Evolutionary conservation across 441 rosid genomes (phyloP).

Genomic region (Omphalea diandra): DNA sequence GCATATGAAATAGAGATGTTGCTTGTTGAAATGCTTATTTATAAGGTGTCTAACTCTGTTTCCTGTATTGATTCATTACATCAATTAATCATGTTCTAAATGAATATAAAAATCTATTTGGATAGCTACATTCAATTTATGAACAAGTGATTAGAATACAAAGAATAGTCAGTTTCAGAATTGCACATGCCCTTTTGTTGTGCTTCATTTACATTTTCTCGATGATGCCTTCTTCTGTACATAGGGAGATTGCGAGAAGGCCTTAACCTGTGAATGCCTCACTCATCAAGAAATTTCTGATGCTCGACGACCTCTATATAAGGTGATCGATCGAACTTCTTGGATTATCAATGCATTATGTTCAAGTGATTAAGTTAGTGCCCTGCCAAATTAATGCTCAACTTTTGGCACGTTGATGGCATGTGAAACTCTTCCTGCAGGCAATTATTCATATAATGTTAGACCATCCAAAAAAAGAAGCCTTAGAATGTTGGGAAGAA

Average conservation of each 20-base stretch:
- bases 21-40: conserved; percentile 65
- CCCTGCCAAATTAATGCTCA: background rate
- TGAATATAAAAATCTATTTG: too few relatives aligned
- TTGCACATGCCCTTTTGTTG: too few relatives aligned
- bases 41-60: too few relatives aligned
- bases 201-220: background rate
- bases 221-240: too few relatives aligned
- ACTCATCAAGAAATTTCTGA: conserved; percentile 40
- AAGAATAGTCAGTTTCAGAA: too few relatives aligned
- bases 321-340: conserved; percentile 40
- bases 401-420: background rate
- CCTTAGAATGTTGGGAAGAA: conserved; percentile 30
- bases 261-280: conserved; percentile 45
- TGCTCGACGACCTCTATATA: conserved; percentile 54
- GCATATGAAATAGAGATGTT: conserved; percentile 66
- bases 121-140: too few relatives aligned
- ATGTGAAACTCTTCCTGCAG: conserved; percentile 20
- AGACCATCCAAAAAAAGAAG: conserved; percentile 20
- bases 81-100: too few relatives aligned
- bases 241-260: conserved; percentile 50
- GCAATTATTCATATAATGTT: conserved; percentile 37
- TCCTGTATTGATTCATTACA: too few relatives aligned
- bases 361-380: background rate
- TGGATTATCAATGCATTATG: background rate
- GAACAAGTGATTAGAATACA: too few relatives aligned